Base-by-base conservation (phyloP, 2,329 filamentous ascomycete species). In the Alternaria brassicae region DNA sequence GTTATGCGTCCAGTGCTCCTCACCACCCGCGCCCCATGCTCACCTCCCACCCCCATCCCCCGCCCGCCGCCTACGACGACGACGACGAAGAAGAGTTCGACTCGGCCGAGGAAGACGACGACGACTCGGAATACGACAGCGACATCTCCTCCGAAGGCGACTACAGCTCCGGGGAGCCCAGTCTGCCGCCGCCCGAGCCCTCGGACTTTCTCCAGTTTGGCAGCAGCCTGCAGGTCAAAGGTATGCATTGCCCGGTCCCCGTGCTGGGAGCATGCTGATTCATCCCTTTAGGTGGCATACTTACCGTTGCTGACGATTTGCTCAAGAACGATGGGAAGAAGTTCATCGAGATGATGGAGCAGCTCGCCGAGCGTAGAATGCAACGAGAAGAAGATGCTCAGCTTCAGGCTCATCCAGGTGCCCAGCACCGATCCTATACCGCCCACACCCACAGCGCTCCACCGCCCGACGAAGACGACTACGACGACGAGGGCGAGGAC, bases 301-400 rank as follows among this genome's bases (percentile, higher is more conserved):
- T 99, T 77, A 99, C 95, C 68, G 95, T 99, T 75, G 95, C 95
- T 78, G 95, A 99, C 83, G 95, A 99, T 81, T 85, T 99, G 67
- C 86, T 99, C 65, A 98, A 98, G 80, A 99, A 99, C 80, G 95
- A 99, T 79, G 95, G 95, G 73, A 97, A 96, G 80, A 96, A 97
- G 76, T 99, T 99, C 82, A 99, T 99, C 80, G 95, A 99, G 78
- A 99, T 99, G 95, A 99, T 99, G 95, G 95, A 99, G 79, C 94
- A 98, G 81, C 86, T 99, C 71, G 95, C 95, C 36, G 95, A 99
- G 81, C 91, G 94, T 72, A 88, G 95, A 71, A 97, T 99, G 94
- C 92, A 93, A 75, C 90, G 95, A 69, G 94, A 98, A 82, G 93
- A 95, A 80, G 93, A 97, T 76, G 91, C 92, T 50, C 88, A 89